Conservation (phyloP, 257 asterid species). For the Plantago major region DNA sequence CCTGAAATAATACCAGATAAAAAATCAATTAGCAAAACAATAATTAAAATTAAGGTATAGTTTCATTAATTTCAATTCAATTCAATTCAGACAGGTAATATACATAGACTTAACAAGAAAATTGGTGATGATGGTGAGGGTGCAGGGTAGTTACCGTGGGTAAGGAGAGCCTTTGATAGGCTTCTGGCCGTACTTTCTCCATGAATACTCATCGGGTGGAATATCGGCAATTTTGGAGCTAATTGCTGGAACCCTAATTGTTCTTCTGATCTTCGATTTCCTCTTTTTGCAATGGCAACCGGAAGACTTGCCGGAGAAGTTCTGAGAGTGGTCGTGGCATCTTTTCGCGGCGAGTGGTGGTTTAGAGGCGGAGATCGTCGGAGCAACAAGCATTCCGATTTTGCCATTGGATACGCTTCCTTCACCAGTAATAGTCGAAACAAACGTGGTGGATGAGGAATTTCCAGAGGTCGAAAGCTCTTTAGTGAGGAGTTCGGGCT, state of each 20-base stretch:
- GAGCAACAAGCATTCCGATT: constrained; percentile 29
- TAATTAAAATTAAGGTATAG: no score
- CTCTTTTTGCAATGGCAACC: constrained; percentile 81
- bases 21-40: background rate
- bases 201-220: constrained; percentile 64
- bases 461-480: constrained; percentile 28
- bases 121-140: no score
- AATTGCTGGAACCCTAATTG: constrained; percentile 64
- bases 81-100: no score
- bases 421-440: constrained; percentile 74
- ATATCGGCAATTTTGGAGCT: constrained; percentile 68
- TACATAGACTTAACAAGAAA: no score
- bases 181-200: constrained; percentile 88
- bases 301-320: constrained; percentile 47
- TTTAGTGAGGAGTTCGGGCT: no score
- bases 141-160: constrained; percentile 60
- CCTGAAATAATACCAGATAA: constrained; percentile 28
- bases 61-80: no score
- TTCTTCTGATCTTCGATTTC: constrained; percentile 44
- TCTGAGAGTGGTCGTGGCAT: constrained; percentile 59
- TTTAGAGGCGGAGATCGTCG: constrained; percentile 43
- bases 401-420: constrained; percentile 79
- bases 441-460: constrained; percentile 32
- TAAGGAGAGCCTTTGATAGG: constrained; percentile 81
- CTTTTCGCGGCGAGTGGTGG: constrained; percentile 61